Conservation (phyloP, 108 stramenopile species). For the Skeletonema menzelii region DNA sequence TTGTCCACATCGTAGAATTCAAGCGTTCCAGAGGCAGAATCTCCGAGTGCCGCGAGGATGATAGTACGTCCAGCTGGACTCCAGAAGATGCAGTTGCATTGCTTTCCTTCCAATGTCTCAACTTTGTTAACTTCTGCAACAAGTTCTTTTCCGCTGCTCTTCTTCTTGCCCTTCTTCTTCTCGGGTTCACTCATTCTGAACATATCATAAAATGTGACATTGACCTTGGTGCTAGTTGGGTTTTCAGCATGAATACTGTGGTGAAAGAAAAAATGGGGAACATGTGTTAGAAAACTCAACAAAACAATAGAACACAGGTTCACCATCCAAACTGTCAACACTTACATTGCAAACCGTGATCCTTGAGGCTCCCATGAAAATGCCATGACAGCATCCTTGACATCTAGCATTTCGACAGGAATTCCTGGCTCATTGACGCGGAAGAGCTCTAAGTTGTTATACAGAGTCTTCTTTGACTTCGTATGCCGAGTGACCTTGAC, state of each 20-base stretch:
- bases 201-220: conserved; percentile 96
- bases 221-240: conserved; percentile 80
- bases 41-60: conserved; percentile 90
- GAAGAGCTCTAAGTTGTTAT: conserved; percentile 95
- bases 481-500: conserved; percentile 95
- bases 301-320: not conserved
- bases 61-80: conserved; percentile 91
- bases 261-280: not conserved
- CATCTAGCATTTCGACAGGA: conserved; percentile 95
- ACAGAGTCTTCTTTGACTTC: conserved; percentile 95
- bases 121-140: conserved; percentile 78
- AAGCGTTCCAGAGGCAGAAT: conserved; percentile 82
- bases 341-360: conserved; percentile 83
- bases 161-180: conserved; percentile 67
- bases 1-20: conserved; percentile 95
- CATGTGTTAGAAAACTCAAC: not conserved
- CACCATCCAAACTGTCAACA: not conserved
- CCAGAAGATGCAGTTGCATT: conserved; percentile 94
- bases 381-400: conserved; percentile 91
- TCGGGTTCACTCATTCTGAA: conserved; percentile 34
- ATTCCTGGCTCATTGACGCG: conserved; percentile 83
- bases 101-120: conserved; percentile 81
- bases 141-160: conserved; percentile 39
- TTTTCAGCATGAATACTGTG: conserved; percentile 89
- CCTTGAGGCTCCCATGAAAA: conserved; percentile 96